A percentile compares a stretch with the other conserved stretches of the same genome.
Conservation (phyloP, 2,329 filamentous ascomycete genomes). For the Nigrospora sphaerica region DNA sequence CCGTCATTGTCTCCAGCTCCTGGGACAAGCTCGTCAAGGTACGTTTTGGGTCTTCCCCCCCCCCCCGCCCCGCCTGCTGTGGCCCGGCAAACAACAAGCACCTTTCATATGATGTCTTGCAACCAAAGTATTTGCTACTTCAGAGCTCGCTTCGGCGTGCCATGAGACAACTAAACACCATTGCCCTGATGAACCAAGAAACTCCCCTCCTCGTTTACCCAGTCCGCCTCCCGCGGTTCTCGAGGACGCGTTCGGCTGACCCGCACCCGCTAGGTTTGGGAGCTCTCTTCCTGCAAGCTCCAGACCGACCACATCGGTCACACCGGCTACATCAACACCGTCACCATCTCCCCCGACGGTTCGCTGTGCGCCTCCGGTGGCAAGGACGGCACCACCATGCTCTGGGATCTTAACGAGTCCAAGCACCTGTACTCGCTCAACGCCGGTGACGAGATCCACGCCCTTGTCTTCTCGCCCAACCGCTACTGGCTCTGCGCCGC, state of each 20-base stretch:
- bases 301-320: conserved; percentile 99
- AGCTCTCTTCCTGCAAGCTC: conserved; percentile 97
- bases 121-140: conserved; percentile 99
- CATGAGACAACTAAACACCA: conserved; percentile 97
- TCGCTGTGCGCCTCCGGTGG: conserved; percentile 98
- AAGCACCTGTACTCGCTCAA: conserved; percentile 99
- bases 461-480: conserved; percentile 99
- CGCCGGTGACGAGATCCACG: conserved; percentile 99
- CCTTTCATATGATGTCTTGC: conserved; percentile 81
- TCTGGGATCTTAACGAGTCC: conserved; percentile 99
- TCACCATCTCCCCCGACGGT: conserved; percentile 99
- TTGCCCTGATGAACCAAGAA: conserved; percentile 59
- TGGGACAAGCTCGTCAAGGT: conserved; percentile 99
- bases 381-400: conserved; percentile 99
- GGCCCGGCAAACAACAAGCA: not conserved
- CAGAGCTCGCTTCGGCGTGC: conserved; percentile 78
- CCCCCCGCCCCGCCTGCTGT: conserved; percentile 2
- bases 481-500: conserved; percentile 99
- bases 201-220: too few relatives aligned
- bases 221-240: too few relatives aligned
- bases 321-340: conserved; percentile 99
- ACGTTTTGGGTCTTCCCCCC: conserved; percentile 13
- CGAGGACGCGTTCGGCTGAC: not conserved
- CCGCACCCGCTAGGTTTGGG: conserved; percentile 71
- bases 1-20: conserved; percentile 94